Evolutionary conservation across 2,329 filamentous ascomycete genomes (phyloP), one percentile per base, ranked within the genome.

Genomic region (Penicillium sp.): DNA sequence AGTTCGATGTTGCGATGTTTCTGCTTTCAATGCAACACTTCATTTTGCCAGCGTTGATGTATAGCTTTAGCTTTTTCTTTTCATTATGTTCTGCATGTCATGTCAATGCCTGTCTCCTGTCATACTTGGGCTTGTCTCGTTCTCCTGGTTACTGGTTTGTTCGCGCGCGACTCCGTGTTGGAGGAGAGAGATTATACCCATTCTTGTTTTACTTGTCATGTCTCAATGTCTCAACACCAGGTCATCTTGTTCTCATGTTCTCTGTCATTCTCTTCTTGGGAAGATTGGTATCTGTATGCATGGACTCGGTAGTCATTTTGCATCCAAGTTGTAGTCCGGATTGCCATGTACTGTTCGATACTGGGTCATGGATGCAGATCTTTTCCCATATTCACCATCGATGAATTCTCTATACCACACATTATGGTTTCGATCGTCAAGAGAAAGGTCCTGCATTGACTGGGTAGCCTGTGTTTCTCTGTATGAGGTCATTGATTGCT

Each of bases 181-280:
- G 42, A 40, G 37, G 46, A 45, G 49, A 51, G 47, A 51, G 42
- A 48, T 50, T 50, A 51, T 50, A 51, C 49, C 49, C 47, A 46
- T 44, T 39, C 16, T 44, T 32, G 16, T 37, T 35, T 41, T 40
- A 42, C 45, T 50, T 50, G 42, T 48, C 45, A 47, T 50, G 42
- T 47, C 47, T 44, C 36, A 44, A 47, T 50, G 42, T 47, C 47
- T 44, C 36, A 44, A 40, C 40, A 42, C 39, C 36, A 39, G 42
- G 47, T 50, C 42, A 48, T 50, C 45, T 44, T 44, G 30, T 39
- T 18, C 20, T 35, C 39, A 9, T 5, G 18, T 39, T 36, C 33
- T 40, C 42, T 43, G 32, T 40, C 42, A 35, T 22, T 13, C n/a
- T n/a, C n/a, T n/a, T n/a, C n/a, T n/a, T n/a, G n/a, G n/a, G n/a